A percentile compares a stretch with the other conserved stretches of the same genome.
These are phyloP conservation scores for Paraphoma sp. DNA, from an alignment of 2,329 filamentous ascomycete genomes.

Conservation along the genomic window DNA sequence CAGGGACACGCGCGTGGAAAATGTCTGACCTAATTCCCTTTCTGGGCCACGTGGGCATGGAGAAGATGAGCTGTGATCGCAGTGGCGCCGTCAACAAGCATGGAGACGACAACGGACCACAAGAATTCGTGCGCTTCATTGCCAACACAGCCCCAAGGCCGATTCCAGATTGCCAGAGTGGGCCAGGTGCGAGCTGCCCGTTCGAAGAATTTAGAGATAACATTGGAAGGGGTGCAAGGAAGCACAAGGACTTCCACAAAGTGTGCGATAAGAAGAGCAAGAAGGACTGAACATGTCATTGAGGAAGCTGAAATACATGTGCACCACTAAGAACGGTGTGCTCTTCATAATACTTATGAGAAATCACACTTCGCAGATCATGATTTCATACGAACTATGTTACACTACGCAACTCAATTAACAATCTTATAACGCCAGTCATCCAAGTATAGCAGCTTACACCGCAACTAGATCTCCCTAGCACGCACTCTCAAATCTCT, in stretches of 20 bases:
- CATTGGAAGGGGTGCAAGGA: conserved; percentile 49
- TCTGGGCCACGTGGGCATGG: conserved; percentile 69
- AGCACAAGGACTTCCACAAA: conserved; percentile 35
- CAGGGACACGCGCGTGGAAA: conserved; percentile 64
- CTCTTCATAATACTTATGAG: background rate
- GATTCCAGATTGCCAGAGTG: conserved; percentile 55
- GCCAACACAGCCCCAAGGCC: conserved; percentile 59
- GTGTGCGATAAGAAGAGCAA: conserved; percentile 35
- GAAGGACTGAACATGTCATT: background rate
- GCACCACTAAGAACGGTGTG: too few relatives aligned
- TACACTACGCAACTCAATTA: too few relatives aligned
- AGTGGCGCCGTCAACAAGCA: conserved; percentile 53
- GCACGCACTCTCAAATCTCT: too few relatives aligned
- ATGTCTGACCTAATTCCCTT: conserved; percentile 69
- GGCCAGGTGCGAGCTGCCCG: conserved; percentile 58
- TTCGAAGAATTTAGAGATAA: conserved; percentile 52
- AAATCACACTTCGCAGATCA: too few relatives aligned
- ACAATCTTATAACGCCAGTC: too few relatives aligned
- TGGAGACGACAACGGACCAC: conserved; percentile 32
- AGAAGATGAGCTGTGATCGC: conserved; percentile 65
- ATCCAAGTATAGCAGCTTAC: too few relatives aligned
- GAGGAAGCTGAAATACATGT: too few relatives aligned
- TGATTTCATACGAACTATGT: too few relatives aligned
- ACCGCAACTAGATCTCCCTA: too few relatives aligned
- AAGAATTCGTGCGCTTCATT: conserved; percentile 59